A percentile compares a stretch with the other conserved stretches of the same genome.
Evolutionary conservation across 306 rosid species (phyloP).

Genomic region (Luffa aegyptiaca): DNA sequence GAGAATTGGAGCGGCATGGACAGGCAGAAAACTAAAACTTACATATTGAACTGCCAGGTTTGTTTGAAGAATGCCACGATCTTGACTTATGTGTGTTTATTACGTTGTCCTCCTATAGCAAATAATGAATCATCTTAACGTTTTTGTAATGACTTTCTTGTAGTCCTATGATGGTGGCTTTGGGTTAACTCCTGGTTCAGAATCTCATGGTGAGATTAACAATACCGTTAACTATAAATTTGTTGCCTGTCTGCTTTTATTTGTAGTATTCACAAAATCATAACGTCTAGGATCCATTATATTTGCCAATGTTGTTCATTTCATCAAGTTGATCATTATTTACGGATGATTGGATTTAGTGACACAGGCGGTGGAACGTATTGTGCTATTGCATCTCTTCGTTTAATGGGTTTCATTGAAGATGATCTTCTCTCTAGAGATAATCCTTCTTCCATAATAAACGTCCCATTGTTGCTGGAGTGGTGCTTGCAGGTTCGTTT

Average conservation of each 20-base stretch:
- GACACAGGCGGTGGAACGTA: slow-evolving; percentile 89
- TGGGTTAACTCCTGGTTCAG: slow-evolving; percentile 88
- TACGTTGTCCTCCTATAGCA: not conserved
- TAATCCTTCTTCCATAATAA: slow-evolving; percentile 34
- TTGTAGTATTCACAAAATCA: not conserved
- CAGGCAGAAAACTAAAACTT: slow-evolving; percentile 75
- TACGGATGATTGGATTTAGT: slow-evolving; percentile 42
- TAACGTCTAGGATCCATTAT: not conserved
- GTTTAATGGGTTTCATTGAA: slow-evolving; percentile 75
- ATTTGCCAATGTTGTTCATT: not conserved
- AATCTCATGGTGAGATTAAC: slow-evolving; percentile 84
- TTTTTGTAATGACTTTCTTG: slow-evolving; percentile 10
- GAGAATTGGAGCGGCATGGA: slow-evolving; percentile 92
- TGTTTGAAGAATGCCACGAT: slow-evolving; percentile 18
- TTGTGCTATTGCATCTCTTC: slow-evolving; percentile 83
- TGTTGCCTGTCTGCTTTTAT: not conserved
- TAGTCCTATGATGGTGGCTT: slow-evolving; percentile 98
- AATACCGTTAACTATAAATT: not conserved
- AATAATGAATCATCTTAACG: not conserved
- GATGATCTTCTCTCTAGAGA: slow-evolving; percentile 49
- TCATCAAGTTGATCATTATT: slow-evolving; percentile 16
- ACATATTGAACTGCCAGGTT: slow-evolving; percentile 82
- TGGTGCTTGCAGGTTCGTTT: slow-evolving; percentile 79
- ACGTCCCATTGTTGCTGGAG: slow-evolving; percentile 59
- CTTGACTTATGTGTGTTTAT: not conserved